Evolutionary conservation across 2,329 filamentous ascomycete species (phyloP).

Genomic region (Zymoseptoria passerinii): DNA sequence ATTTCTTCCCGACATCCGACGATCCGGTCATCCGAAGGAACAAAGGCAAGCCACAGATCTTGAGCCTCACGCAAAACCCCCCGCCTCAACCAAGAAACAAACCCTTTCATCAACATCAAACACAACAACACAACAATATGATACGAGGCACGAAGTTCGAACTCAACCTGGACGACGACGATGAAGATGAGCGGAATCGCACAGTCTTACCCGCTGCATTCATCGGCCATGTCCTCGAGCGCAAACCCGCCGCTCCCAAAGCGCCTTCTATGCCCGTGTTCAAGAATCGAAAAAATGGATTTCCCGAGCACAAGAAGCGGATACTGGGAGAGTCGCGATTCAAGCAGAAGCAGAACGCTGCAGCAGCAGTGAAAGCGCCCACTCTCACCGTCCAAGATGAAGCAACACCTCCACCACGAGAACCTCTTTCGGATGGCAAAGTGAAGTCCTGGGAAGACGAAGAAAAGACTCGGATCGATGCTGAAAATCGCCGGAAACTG

Average conservation of each 20-base stretch:
- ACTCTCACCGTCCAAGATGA: background rate
- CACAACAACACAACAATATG: constrained; percentile 15
- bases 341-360: constrained; percentile 52
- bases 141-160: constrained; percentile 54
- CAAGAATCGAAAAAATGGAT: constrained; percentile 53
- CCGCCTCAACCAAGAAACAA: no score
- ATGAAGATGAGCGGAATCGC: constrained; percentile 8
- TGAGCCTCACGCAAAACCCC: background rate
- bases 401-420: background rate
- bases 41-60: background rate
- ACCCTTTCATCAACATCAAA: background rate
- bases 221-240: constrained; percentile 73
- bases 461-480: constrained; percentile 67
- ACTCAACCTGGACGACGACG: constrained; percentile 44
- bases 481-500: constrained; percentile 68
- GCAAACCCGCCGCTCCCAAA: constrained; percentile 50
- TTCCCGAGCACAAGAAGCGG: constrained; percentile 81
- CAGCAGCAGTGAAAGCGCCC: constrained; percentile 50
- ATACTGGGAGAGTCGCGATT: constrained; percentile 61
- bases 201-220: constrained; percentile 33
- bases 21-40: background rate
- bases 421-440: constrained; percentile 5
- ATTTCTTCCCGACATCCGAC: background rate
- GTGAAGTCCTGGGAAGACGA: constrained; percentile 35
- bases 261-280: constrained; percentile 56